phyloP scores from a whole-genome alignment of 768 basidiomycete genomes.

The Tylopilus subfusipes region DNA sequence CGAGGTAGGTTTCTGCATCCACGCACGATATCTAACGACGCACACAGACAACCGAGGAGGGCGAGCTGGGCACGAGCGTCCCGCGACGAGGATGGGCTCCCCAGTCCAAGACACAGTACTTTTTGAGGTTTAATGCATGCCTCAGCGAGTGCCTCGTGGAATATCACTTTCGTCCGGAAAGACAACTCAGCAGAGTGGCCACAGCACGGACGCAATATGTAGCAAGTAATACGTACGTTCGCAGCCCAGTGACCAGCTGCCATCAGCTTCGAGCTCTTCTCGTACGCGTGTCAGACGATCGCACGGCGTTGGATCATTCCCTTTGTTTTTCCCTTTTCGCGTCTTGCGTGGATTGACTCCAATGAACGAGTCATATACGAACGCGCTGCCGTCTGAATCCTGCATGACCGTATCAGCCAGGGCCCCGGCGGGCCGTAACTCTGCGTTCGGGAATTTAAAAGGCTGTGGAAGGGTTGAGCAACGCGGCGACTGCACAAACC shows the following conservation, averaged over 20 bases:
- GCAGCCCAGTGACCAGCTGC: conserved; percentile 54
- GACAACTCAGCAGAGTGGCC: neutral
- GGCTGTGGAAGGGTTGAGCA: neutral
- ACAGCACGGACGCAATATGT: conserved; percentile 10
- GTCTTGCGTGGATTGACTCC: conserved; percentile 52
- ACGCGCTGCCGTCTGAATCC: conserved; percentile 16
- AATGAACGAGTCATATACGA: conserved; percentile 48
- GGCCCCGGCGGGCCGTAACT: neutral
- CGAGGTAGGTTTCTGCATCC: conserved; percentile 2
- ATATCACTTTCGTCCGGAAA: conserved; percentile 30
- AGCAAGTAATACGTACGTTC: conserved; percentile 43
- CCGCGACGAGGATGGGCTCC: conserved; percentile 61
- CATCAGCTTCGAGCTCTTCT: conserved; percentile 43
- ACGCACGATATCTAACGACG: conserved; percentile 60
- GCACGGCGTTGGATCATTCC: conserved; percentile 33
- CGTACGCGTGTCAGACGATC: conserved; percentile 41
- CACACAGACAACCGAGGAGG: conserved; percentile 55
- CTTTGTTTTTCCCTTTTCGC: conserved; percentile 36
- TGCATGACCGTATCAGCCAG: conserved; percentile 6
- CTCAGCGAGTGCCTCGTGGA: conserved; percentile 33
- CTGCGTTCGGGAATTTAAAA: neutral
- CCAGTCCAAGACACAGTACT: conserved; percentile 70
- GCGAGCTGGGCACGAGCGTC: conserved; percentile 67
- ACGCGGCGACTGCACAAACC: neutral
- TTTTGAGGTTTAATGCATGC: conserved; percentile 24